Conservation (phyloP, 257 asterid species). For the Solanum paucissectum region DNA sequence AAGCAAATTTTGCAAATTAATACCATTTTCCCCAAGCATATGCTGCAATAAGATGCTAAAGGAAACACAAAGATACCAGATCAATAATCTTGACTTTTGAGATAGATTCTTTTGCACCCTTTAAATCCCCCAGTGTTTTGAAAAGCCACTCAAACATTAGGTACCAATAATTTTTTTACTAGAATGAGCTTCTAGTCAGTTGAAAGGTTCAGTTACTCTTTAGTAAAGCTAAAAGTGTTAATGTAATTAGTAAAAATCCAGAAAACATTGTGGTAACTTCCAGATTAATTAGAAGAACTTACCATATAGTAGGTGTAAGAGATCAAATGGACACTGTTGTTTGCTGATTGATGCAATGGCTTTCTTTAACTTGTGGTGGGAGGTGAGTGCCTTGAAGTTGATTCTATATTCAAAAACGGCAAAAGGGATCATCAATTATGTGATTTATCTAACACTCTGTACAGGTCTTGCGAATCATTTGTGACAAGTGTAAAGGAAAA, state of each 20-base stretch:
- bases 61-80: neutral
- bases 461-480: neutral
- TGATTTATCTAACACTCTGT: neutral
- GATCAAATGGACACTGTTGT: conserved; percentile 27
- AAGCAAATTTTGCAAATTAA: neutral
- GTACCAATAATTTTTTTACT: neutral
- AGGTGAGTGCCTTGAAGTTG: conserved; percentile 1
- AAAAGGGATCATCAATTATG: neutral
- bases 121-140: neutral
- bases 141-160: neutral
- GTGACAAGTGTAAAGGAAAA: neutral
- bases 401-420: conserved; percentile 6
- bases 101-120: neutral
- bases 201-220: neutral
- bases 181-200: neutral
- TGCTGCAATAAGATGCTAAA: neutral
- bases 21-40: neutral
- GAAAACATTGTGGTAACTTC: neutral
- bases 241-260: neutral
- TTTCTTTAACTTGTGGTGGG: conserved; percentile 4
- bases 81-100: neutral
- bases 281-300: neutral
- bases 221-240: neutral
- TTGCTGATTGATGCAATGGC: conserved; percentile 13
- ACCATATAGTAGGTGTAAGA: conserved; percentile 37